phyloP scores from a whole-genome alignment of 148 eudicot genomes.

The Linanthus parryae region DNA sequence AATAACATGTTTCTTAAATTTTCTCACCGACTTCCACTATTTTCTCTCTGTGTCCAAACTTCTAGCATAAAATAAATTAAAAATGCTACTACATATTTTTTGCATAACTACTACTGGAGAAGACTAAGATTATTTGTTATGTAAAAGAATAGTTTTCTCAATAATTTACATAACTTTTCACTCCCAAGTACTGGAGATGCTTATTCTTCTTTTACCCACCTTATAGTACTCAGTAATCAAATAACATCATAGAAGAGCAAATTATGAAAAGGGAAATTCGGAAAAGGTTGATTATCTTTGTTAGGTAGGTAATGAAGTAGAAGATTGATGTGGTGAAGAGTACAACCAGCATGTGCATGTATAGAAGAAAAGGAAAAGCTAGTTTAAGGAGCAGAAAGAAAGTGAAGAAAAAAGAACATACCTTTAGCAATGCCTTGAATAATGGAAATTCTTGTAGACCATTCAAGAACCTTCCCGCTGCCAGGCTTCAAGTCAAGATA shows the following conservation, averaged over 20 bases:
- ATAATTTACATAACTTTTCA: no score
- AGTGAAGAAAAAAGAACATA: constrained; percentile 15
- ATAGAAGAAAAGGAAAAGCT: not conserved
- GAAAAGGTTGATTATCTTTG: not conserved
- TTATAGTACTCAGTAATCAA: no score
- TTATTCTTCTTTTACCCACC: no score
- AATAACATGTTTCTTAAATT: no score
- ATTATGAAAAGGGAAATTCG: not conserved
- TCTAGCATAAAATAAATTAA: no score
- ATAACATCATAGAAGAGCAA: not conserved
- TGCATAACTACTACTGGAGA: no score
- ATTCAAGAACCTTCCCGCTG: constrained; percentile 46
- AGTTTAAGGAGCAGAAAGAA: not conserved
- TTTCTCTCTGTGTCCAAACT: no score
- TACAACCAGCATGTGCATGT: not conserved
- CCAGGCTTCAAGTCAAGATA: constrained; percentile 57
- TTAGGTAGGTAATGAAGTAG: not conserved
- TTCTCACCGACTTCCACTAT: no score
- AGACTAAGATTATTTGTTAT: no score
- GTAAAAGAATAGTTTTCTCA: no score
- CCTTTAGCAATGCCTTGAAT: constrained; percentile 93
- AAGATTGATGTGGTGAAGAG: not conserved
- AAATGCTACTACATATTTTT: no score
- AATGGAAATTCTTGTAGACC: constrained; percentile 66
- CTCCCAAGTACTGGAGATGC: no score